These are phyloP conservation scores for Trichosporon coremiiforme DNA, from an alignment of 1,284 basidiomycete species.

Conservation along the genomic window DNA sequence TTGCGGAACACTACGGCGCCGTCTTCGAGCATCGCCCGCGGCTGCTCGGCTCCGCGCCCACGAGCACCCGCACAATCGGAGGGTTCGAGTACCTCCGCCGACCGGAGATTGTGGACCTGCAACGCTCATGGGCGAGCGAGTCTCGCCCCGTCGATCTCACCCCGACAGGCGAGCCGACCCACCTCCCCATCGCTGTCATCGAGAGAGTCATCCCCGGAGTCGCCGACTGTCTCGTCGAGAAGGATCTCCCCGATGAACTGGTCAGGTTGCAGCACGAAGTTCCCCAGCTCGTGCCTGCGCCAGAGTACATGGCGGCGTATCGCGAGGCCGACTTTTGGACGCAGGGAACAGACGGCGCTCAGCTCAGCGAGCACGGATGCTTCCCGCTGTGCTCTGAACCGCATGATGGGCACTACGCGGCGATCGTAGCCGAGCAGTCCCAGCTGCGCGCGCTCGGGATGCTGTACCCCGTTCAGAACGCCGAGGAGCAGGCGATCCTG, in stretches of 20 bases:
- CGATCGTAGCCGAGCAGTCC: conserved; percentile 20
- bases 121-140: conserved; percentile 18
- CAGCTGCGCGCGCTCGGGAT: conserved; percentile 23
- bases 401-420: conserved; percentile 11
- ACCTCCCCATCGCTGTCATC: conserved; percentile 13
- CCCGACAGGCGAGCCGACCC: not conserved
- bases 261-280: conserved; percentile 2
- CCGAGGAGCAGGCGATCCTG: conserved; percentile 22
- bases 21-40: conserved; percentile 23
- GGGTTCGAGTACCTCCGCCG: conserved; percentile 27
- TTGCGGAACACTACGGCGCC: conserved; percentile 24
- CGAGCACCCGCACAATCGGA: conserved; percentile 19
- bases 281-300: not conserved
- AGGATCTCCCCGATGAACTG: conserved; percentile 1
- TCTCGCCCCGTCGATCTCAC: not conserved
- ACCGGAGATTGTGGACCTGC: conserved; percentile 24
- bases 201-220: conserved; percentile 18
- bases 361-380: conserved; percentile 17
- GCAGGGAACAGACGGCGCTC: conserved; percentile 11
- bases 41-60: not conserved
- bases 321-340: conserved; percentile 22
- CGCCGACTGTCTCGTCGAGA: conserved; percentile 3
- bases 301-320: conserved; percentile 17
- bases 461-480: conserved; percentile 20
- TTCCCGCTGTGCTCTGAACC: conserved; percentile 25